Base-by-base conservation (phyloP, 768 basidiomycete genomes). In the Cystoderma amianthinum region DNA sequence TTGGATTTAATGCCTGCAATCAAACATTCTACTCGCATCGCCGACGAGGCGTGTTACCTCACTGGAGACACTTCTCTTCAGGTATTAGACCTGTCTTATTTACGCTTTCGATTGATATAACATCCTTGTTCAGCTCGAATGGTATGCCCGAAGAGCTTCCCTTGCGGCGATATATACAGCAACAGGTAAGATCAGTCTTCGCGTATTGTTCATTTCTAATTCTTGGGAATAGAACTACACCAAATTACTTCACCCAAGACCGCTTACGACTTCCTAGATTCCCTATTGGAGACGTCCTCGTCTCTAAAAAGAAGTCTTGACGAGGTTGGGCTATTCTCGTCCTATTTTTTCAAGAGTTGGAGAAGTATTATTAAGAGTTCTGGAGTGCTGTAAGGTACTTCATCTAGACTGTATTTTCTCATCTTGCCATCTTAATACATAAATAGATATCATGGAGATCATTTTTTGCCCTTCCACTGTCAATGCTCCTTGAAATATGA, bases 191-290 rank as follows among this genome's bases (percentile, higher is more conserved):
- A 39, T 17, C 36, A 28, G 20, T 19, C 15, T 28, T 12, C 37
- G n/a, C 4, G 39, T 11, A 44, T 6, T 10, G 15, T 24, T 20
- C 32, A 10, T 18, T 16, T 30, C 18, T 30, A 33, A 37, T 7
- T 18, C 41, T 20, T 48, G 41, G n/a, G n/a, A n/a, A 32, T 23
- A 80, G 88, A 91, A 60, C 65, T 92, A 12, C 88, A 90, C 52
- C 88, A 92, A 54, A 54, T 92, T n/a, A 72, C 76, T 0, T 91
- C 88, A 1, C 85, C 88, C 3, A 52, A 63, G 10, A 86, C 86
- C 2, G 78, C 84, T 0, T 60, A 65, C 20, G 59, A 65, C 2
- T 89, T 92, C 64, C 67, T 92, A 11, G 78, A 82, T 35, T 61
- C 69, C 5, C 72, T 89, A 4, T 67, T 91, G 11, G 65, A 70